Evolutionary conservation across 2,329 filamentous ascomycete species (phyloP), one percentile per base, ranked within the genome.

Genomic region (Cercospora beticola): DNA sequence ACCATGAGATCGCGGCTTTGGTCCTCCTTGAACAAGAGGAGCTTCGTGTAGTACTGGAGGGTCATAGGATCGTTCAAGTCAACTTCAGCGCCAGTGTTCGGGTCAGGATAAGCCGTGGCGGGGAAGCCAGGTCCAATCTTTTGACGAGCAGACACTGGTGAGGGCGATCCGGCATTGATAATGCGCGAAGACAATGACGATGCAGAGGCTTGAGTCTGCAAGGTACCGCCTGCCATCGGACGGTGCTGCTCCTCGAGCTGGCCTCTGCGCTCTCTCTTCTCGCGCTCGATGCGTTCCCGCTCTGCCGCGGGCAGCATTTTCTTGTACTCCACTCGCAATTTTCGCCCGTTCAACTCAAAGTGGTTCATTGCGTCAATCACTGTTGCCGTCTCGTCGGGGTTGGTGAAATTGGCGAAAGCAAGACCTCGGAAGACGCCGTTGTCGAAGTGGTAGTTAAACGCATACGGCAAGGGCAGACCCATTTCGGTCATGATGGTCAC

Each of bases 361-460:
- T 97, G 93, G 78, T 99, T 99, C 86, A 99, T 91, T 63, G 90
- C 87, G 68, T 97, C 91, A 71, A 99, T 99, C 61, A 98, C 95
- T 61, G 90, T 87, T 12, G 92, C 91, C 0, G 95, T 99, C 80
- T 99, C 95, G 72, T 97, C 92, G 0, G 95, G 89, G 16, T 93
- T 97, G 40, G 95, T 97, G 80, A 98, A 99, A 82, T 99, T 99
- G 78, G 95, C 95, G 83, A 99, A 99, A 2, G 95, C 95, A 62
- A 99, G 85, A 6, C 95, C 95, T 67, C 95, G 87, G 83, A 99
- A 99, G 30, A 99, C 94, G 30, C 95, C 95, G 76, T 97, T 96
- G 79, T 99, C 95, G 78, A 99, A 99, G 81, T 99, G 95, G 78
- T 99, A 98, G 84, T 99, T 99, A 86, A 99, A 99, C 12, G 95